phyloP scores from a whole-genome alignment of 441 rosid species.

The Dalechampia spathulata region DNA sequence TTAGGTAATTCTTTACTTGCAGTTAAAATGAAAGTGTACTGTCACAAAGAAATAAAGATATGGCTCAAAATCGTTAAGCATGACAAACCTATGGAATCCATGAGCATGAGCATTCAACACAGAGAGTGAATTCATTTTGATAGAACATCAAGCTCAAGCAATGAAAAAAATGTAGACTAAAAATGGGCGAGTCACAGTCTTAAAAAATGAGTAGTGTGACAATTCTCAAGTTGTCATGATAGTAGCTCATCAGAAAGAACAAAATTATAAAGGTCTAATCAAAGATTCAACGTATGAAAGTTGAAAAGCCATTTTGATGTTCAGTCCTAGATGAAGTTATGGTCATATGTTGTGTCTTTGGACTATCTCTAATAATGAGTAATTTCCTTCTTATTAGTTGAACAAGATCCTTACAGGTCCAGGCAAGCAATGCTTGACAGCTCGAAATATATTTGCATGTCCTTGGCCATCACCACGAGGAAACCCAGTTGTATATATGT shows the following conservation, averaged over 20 bases:
- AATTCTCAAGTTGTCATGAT: background rate
- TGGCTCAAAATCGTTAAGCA: constrained; percentile 4
- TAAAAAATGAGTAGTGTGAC: background rate
- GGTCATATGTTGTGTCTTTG: constrained; percentile 3
- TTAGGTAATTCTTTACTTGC: constrained; percentile 92
- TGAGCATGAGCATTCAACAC: background rate
- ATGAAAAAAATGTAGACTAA: background rate
- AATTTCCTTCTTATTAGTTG: constrained; percentile 10
- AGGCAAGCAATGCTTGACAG: constrained; percentile 87
- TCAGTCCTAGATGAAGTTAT: constrained; percentile 6
- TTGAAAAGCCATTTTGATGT: constrained; percentile 4
- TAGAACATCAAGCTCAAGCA: constrained; percentile 1
- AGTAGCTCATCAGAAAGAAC: constrained; percentile 2
- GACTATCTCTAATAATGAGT: constrained; percentile 2
- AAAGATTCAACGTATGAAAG: too few relatives aligned
- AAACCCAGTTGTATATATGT: constrained; percentile 69
- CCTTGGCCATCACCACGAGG: constrained; percentile 87
- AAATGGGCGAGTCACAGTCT: background rate
- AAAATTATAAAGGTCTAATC: background rate
- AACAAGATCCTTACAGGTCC: constrained; percentile 71
- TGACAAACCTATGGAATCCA: constrained; percentile 6
- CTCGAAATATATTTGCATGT: constrained; percentile 79
- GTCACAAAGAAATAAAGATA: constrained; percentile 26
- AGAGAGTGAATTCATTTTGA: background rate
- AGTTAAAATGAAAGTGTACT: constrained; percentile 95